Evolutionary conservation across 805 yeast genomes (phyloP), one percentile per base, ranked within the genome.

Genomic region (Schwanniomyces sp.): DNA sequence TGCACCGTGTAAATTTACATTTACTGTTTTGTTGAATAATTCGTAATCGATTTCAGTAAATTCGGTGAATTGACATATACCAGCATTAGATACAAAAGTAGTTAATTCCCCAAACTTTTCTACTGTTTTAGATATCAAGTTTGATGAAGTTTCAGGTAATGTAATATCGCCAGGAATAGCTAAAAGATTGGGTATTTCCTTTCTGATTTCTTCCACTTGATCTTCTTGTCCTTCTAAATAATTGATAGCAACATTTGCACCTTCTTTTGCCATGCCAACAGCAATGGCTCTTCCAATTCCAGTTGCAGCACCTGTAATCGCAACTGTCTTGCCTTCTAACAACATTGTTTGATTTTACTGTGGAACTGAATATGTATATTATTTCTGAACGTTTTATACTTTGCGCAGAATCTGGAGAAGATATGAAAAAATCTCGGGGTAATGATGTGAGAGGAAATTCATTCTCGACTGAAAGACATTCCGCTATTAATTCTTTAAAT

Each of bases 271-370:
- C 61, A 73, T 56, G 16, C 70, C 78, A 10, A 67, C 37, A 9
- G 78, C 80, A 42, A 75, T 69, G 32, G 70, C 76, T 26, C 70
- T 57, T 5, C 79, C 80, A 30, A 75, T 75, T 6, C 80, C 79
- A 9, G 76, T 70, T 40, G 73, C 70, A 37, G 74, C 79, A 5
- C 80, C 79, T 0, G 79, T 75, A 36, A 75, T 61, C 12, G 68
- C 68, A 2, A 69, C 75, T 7, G 64, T 65, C 52, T 73, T 71
- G 5, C 69, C 69, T 41, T 59, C 44, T 12, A 69, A 64, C 41
- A 59, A 45, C 52, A 37, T 37, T 12, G 11, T 7, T 34, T 14
- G 16, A 11, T 34, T 16, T 4, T 9, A 9, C 24, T 17, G 16
- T 6, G 12, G 16, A 11, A 12, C n/a, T 12, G 11, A 12, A 12